Conservation (phyloP, 2,329 filamentous ascomycete species). For the Grosmannia clavigera region DNA sequence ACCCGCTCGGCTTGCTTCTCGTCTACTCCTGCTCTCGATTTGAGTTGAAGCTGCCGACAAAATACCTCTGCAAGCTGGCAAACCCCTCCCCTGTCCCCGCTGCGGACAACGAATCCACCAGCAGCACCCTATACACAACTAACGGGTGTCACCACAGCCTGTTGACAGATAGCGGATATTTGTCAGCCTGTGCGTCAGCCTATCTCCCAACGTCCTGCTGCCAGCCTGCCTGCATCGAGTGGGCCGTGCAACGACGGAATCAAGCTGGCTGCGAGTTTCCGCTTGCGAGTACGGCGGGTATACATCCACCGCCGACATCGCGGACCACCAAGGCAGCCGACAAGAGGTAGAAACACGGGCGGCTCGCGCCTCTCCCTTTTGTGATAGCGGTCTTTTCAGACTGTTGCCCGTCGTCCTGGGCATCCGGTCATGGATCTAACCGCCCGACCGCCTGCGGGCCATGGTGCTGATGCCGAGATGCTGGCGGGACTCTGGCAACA, state of each 20-base stretch:
- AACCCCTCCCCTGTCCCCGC: background rate
- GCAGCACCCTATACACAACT: background rate
- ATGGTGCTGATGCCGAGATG: constrained; percentile 29
- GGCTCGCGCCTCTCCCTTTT: too few species aligned
- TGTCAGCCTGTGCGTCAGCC: background rate
- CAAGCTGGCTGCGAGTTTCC: background rate
- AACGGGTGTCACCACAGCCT: background rate
- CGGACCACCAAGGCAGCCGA: background rate
- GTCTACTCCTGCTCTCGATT: background rate
- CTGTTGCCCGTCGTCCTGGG: too few species aligned
- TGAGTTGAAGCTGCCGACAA: background rate
- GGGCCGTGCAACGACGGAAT: background rate
- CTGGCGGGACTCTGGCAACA: constrained; percentile 49
- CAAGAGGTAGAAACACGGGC: too few species aligned
- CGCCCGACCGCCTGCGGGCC: constrained; percentile 13
- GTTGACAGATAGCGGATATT: background rate
- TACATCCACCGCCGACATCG: background rate
- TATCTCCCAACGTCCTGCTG: background rate
- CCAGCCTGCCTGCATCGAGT: background rate
- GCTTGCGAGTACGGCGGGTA: background rate
- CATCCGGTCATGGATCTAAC: constrained; percentile 25
- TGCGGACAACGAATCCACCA: background rate
- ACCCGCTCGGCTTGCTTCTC: background rate
- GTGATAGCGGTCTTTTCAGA: too few species aligned
- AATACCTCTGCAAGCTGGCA: background rate